These are phyloP conservation scores for Periconia sp. DNA, from an alignment of 2,329 filamentous ascomycete species.

Conservation along the genomic window DNA sequence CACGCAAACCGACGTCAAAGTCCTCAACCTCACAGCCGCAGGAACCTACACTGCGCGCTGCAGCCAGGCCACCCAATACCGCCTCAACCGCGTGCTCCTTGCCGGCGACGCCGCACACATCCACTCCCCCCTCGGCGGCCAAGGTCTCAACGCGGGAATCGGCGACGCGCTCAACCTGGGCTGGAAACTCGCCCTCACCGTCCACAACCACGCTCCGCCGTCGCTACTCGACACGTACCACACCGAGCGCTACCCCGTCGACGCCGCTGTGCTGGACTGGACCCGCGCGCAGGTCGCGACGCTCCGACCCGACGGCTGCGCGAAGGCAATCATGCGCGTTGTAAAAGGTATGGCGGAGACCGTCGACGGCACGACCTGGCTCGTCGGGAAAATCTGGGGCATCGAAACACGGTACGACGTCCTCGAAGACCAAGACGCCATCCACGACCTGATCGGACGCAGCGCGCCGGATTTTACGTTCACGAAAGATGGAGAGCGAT, in stretches of 20 bases:
- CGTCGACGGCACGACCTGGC: neutral
- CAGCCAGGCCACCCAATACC: neutral
- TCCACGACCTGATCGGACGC: neutral
- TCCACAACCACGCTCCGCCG: neutral
- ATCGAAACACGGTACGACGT: neutral
- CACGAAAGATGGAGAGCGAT: neutral
- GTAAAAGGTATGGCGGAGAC: neutral
- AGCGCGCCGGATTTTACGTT: slow-evolving; percentile 2
- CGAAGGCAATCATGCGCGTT: neutral
- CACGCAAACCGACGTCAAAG: neutral
- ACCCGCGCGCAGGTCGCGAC: neutral
- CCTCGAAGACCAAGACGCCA: neutral
- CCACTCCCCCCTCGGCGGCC: slow-evolving; percentile 6
- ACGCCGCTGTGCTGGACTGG: neutral
- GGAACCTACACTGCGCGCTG: neutral
- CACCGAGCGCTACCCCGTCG: slow-evolving; percentile 4
- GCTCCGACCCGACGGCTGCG: neutral
- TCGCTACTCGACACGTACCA: slow-evolving; percentile 6
- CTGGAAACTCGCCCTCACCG: slow-evolving; percentile 9
- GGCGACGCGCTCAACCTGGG: slow-evolving; percentile 12
- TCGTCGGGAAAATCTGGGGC: neutral
- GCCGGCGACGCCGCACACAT: slow-evolving; percentile 13
- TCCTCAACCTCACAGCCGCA: neutral
- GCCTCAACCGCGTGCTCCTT: slow-evolving; percentile 2
- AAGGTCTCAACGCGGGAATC: slow-evolving; percentile 10